phyloP scores from a whole-genome alignment of 345 rosid species.

The Populus deltoides region DNA sequence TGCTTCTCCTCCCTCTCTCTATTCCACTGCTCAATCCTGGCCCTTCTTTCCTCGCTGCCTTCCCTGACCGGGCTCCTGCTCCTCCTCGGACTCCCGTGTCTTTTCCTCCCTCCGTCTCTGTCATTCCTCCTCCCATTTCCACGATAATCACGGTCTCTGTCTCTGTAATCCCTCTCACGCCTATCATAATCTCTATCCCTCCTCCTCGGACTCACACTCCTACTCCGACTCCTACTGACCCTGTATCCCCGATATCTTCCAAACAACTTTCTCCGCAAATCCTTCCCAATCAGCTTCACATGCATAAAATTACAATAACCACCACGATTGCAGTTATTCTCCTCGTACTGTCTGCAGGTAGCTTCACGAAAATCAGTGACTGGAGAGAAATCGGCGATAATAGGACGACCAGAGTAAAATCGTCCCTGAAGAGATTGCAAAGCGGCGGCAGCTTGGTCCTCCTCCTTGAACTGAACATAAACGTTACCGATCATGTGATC shows the following conservation, averaged over 20 bases:
- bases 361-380: slow-evolving; percentile 93
- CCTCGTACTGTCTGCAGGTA: slow-evolving; percentile 82
- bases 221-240: slow-evolving; percentile 61
- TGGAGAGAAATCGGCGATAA: slow-evolving; percentile 89
- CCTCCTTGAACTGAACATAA: slow-evolving; percentile 83
- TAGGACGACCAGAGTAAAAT: slow-evolving; percentile 85
- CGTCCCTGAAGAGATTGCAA: slow-evolving; percentile 72
- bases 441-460: slow-evolving; percentile 87
- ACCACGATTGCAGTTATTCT: slow-evolving; percentile 81
- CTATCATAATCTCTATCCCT: slow-evolving; percentile 49
- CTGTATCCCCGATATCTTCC: slow-evolving; percentile 58
- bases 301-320: slow-evolving; percentile 94
- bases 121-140: slow-evolving; percentile 36
- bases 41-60: slow-evolving; percentile 87
- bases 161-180: neutral
- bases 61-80: slow-evolving; percentile 76
- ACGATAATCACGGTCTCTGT: slow-evolving; percentile 27
- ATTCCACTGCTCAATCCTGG: slow-evolving; percentile 89
- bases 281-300: slow-evolving; percentile 77
- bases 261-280: slow-evolving; percentile 66
- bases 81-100: slow-evolving; percentile 57
- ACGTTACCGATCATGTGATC: slow-evolving; percentile 94
- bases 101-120: slow-evolving; percentile 29
- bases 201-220: slow-evolving; percentile 51
- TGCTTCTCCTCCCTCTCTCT: slow-evolving; percentile 62